These are phyloP conservation scores for Podospora anserina DNA, from an alignment of 495 filamentous ascomycete species.

Conservation along the genomic window DNA sequence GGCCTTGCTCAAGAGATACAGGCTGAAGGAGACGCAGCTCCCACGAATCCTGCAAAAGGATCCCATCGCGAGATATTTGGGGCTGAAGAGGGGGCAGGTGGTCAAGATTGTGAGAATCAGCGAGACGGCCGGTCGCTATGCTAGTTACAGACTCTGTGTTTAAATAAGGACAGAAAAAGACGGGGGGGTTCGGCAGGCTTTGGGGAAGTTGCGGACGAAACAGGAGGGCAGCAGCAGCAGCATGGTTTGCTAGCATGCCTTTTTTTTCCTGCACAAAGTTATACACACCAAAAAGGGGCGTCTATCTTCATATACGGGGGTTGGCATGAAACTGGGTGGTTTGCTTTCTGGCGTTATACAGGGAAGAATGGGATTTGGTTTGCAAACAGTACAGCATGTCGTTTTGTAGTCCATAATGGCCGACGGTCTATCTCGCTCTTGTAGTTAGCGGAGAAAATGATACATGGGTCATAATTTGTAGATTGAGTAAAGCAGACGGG, in stretches of 20 bases:
- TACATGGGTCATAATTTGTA: too few relatives aligned
- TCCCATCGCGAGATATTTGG: conserved; percentile 88
- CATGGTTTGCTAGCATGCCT: background rate
- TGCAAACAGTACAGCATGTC: background rate
- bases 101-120: conserved; percentile 93
- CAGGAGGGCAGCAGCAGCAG: background rate
- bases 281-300: conserved; percentile 4
- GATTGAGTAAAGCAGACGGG: too few relatives aligned
- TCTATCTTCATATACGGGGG: conserved; percentile 1
- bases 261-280: background rate
- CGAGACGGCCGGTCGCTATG: conserved; percentile 76
- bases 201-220: background rate
- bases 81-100: conserved; percentile 87
- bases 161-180: conserved; percentile 23
- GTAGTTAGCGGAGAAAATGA: too few relatives aligned
- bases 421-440: too few relatives aligned
- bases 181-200: background rate
- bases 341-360: background rate
- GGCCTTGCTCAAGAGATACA: conserved; percentile 77
- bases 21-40: conserved; percentile 94
- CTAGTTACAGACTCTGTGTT: conserved; percentile 63
- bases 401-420: background rate
- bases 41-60: conserved; percentile 88
- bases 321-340: background rate
- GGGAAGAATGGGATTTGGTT: background rate